A percentile compares a stretch with the other conserved stretches of the same genome.
phyloP scores from a whole-genome alignment of 2,329 filamentous ascomycete genomes.

The Xylariaceae sp. region DNA sequence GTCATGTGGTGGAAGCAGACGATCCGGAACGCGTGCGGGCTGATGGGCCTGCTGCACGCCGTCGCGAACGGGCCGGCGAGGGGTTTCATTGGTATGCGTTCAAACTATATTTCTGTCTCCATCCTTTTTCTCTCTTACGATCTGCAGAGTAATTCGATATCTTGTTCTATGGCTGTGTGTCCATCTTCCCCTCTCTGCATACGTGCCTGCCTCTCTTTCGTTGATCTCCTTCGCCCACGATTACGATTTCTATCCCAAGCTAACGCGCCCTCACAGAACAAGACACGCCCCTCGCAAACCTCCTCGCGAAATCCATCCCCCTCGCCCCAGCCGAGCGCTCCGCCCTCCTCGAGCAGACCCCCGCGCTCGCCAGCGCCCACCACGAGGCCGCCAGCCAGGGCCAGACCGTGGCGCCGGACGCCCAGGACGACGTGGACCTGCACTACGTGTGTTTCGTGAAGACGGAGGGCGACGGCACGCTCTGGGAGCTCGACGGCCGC shows the following conservation, averaged over 20 bases:
- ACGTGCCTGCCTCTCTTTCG: conserved; percentile 39
- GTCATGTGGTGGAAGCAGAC: conserved; percentile 96
- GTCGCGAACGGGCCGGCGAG: conserved; percentile 77
- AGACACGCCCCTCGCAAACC: conserved; percentile 62
- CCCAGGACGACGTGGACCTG: conserved; percentile 83
- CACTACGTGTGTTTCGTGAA: conserved; percentile 97
- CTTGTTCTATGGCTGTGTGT: no score
- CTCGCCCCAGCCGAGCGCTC: conserved; percentile 71
- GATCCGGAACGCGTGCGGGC: conserved; percentile 88
- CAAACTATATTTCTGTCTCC: not conserved
- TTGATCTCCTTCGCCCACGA: conserved; percentile 29
- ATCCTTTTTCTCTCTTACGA: not conserved
- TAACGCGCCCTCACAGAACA: conserved; percentile 43
- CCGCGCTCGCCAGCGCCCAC: conserved; percentile 79
- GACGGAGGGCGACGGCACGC: conserved; percentile 61
- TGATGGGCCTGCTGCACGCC: conserved; percentile 87
- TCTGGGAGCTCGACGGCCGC: conserved; percentile 67
- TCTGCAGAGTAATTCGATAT: no score
- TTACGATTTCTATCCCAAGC: not conserved
- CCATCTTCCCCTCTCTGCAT: no score
- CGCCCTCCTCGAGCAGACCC: conserved; percentile 76
- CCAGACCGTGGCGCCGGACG: conserved; percentile 78
- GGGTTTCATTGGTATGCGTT: conserved; percentile 59
- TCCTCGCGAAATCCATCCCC: conserved; percentile 74
- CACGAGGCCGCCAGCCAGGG: conserved; percentile 76